Base-by-base conservation (phyloP, 176 grass and related monocot genomes). In the Canna indica region DNA sequence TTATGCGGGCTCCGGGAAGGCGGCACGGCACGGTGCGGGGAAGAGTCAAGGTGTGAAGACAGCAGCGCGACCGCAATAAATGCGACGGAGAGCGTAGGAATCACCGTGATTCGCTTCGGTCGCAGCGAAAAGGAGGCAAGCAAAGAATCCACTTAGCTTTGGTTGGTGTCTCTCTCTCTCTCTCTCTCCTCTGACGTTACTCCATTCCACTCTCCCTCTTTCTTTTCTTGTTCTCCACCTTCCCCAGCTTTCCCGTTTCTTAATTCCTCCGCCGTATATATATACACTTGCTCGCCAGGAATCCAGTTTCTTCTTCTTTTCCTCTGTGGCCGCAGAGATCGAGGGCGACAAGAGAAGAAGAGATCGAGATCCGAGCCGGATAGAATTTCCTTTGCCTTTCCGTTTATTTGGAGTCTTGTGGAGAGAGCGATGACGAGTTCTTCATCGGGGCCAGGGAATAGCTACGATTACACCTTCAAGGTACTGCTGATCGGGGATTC, bases 401-500 rank as follows among this genome's bases (percentile, higher is more conserved):
- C 30, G 6, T 34, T 33, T 63, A 3, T 5, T 3, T 17, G 59
- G 31, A 5, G 34, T 4, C 18, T 25, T 7, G 63, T 12, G 29
- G 29, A 13, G 8, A 16, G 33, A 38, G 63, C 63, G 63, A 66
- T 66, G 45, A 76, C 62, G 61, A 59, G 61, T 50, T 76, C 74
- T 41, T 53, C 74, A 28, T 48, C 74, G 0, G 44, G 74, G 32
- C 61, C 59, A 3, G 74, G 74, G 44, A 48, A 34, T 17, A 67
- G 74, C 74, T 66, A 36, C 31, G 42, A 66, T 33, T 76, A 76
- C 61, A 67, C 61, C 15, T 76, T 76, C 42, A 76, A 76, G 74
- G 54, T 76, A 64, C 61, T 76, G 44, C 61, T 76, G 59, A 76
- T 76, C 74, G 74, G 74, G 1, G 74, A 76, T 44, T 53, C 74